phyloP scores from a whole-genome alignment of 352 stramenopile species.

The Phytopythium helicoides region DNA sequence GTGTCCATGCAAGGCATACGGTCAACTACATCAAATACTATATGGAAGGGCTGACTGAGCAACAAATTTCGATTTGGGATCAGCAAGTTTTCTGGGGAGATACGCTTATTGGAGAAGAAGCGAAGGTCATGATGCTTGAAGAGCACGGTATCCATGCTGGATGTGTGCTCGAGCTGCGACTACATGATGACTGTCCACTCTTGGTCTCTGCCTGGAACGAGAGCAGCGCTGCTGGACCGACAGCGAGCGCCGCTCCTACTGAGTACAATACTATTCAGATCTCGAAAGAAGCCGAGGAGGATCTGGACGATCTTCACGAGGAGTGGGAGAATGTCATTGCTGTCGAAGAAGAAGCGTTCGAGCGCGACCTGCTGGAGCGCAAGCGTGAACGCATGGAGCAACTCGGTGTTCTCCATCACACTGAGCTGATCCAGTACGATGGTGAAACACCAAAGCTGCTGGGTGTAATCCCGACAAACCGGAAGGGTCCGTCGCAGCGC shows the following conservation, averaged over 20 bases:
- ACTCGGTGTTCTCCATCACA: constrained; percentile 48
- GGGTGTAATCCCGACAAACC: constrained; percentile 43
- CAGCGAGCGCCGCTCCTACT: background rate
- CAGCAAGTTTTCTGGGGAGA: constrained; percentile 79
- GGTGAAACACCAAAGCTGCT: constrained; percentile 42
- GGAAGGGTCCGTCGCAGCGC: constrained; percentile 1
- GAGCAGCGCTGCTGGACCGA: constrained; percentile 26
- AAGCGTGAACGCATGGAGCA: constrained; percentile 57
- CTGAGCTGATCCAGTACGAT: constrained; percentile 62
- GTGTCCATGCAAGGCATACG: constrained; percentile 58
- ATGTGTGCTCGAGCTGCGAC: constrained; percentile 60
- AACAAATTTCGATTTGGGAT: constrained; percentile 79
- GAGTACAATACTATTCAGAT: constrained; percentile 86
- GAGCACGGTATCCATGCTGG: constrained; percentile 70
- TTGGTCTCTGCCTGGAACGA: constrained; percentile 67
- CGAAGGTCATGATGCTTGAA: constrained; percentile 67
- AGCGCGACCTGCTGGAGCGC: constrained; percentile 37
- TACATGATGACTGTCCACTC: constrained; percentile 75
- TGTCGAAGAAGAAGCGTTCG: constrained; percentile 57
- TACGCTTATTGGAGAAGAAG: constrained; percentile 73
- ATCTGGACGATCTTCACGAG: constrained; percentile 67
- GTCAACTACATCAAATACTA: constrained; percentile 84
- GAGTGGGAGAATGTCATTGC: constrained; percentile 60
- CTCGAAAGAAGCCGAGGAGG: constrained; percentile 79
- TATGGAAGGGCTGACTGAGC: constrained; percentile 78